Conservation (phyloP, 2,329 filamentous ascomycete species). For the Coniella vitis region DNA sequence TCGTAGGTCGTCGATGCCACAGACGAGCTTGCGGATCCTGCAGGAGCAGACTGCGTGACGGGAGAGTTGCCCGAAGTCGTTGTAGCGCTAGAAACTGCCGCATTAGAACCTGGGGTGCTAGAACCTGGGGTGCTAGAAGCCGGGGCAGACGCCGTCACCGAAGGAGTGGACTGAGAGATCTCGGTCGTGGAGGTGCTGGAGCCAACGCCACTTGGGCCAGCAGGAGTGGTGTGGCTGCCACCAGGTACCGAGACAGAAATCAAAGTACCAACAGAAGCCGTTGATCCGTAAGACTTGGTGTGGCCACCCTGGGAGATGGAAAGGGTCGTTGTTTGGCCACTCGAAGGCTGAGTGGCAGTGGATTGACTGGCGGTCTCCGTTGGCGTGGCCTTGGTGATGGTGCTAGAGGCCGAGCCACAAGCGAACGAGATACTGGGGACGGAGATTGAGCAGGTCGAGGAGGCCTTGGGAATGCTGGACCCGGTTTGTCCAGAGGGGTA, state of each 20-base stretch:
- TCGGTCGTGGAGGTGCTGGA: not conserved
- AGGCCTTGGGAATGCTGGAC: constrained; percentile 35
- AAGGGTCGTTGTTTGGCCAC: not conserved
- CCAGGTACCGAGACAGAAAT: too few species aligned
- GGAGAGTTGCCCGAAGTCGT: constrained; percentile 8
- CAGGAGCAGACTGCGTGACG: not conserved
- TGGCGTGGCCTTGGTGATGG: constrained; percentile 20
- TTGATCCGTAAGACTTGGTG: constrained; percentile 11
- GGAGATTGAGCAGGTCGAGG: constrained; percentile 59
- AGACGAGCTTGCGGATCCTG: constrained; percentile 1
- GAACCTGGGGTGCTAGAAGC: too few species aligned
- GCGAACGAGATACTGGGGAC: constrained; percentile 72
- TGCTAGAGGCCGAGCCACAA: constrained; percentile 42
- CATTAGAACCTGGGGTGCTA: constrained; percentile 1
- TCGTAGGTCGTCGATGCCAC: constrained; percentile 10
- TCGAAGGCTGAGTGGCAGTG: constrained; percentile 16
- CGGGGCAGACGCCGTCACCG: constrained; percentile 1
- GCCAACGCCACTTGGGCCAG: constrained; percentile 9
- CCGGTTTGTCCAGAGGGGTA: constrained; percentile 50
- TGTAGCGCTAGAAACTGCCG: constrained; percentile 14
- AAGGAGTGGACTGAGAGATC: constrained; percentile 14
- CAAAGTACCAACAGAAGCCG: constrained; percentile 8
- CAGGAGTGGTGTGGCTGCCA: constrained; percentile 10
- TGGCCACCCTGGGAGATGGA: not conserved
- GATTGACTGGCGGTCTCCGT: constrained; percentile 15